Evolutionary conservation across 306 rosid species (phyloP), one percentile per base, ranked within the genome.

Genomic region (Cicer judaicum): DNA sequence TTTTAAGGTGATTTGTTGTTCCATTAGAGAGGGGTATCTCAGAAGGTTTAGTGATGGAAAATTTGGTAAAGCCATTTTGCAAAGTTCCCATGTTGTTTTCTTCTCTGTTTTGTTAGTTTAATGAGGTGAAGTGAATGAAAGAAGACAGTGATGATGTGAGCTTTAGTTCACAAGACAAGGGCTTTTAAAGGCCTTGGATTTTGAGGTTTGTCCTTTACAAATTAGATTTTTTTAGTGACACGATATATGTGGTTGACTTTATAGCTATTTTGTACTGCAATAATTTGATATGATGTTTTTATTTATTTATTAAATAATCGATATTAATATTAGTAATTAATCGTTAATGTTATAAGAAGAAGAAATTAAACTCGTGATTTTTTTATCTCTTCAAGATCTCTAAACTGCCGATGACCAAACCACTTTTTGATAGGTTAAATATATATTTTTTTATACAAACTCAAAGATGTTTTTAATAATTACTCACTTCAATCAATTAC

Each of bases 151-250:
- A 4, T 69, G 53, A 11, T 40, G 47, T 60, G 54, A 78, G 16
- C 4, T 29, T 70, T 19, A 61, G 59, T 60, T 50, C 72, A 70
- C 21, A 50, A 1, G 10, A 8, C 48, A 10, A 40, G 41, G 49
- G 42, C 60, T 78, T 78, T 78, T 78, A 78, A 78, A 78, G 82
- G 68, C 82, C 2, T 7, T n/a, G 0, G n/a, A 15, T 50, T 44
- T 39, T 2, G 42, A 59, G 18, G 64, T 59, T 59, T 60, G 65
- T 60, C 65, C 42, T 29, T 60, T 60, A 34, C 18, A 13, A 13
- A 48, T 0, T 56, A 60, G 39, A 34, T n/a, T 59, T 61, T 60
- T 2, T 61, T 1, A 13, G 8, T 61, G 9, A 3, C 52, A 61
- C 18, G 7, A 34, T 34, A 14, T 10, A 24, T 18, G 1, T 59